Evolutionary conservation across 2,329 filamentous ascomycete genomes (phyloP), one percentile per base, ranked within the genome.

Genomic region (Exophiala bonariae): DNA sequence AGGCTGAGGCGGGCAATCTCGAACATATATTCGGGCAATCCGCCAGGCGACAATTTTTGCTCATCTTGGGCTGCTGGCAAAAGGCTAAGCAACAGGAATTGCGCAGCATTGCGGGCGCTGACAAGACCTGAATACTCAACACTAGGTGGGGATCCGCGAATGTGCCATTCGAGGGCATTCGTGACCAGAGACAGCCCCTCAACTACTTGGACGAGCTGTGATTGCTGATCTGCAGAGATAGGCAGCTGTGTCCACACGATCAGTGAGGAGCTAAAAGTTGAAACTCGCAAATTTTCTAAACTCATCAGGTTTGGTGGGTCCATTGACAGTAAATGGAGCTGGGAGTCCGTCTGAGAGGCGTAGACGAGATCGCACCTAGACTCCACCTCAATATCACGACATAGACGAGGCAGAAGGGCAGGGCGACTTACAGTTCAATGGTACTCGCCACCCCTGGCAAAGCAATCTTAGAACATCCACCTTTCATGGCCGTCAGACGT

Each of bases 41-140:
- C 16, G 16, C 16, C 22, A 2, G 22, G 30, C 1, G 13, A 28
- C 13, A 22, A 40, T 4, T 6, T 11, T 28, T 11, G 16, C 22
- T 26, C 37, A 10, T 17, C 7, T 4, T 23, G 18, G 10, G n/a
- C 18, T 7, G 23, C 37, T 28, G 37, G 37, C 3, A 30, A 7
- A 28, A 40, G 37, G 37, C 20, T 40, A 10, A 40, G 37, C 22
- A 40, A 14, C 8, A 40, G 37, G 17, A 23, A 40, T 17, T 40
- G 37, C 7, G 37, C 37, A 4, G 23, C 37, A 17, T 40, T 40
- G 22, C 37, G 37, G 22, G 37, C 37, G 22, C 18, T 40, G 37
- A 40, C 22, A 10, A 40, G 22, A 5, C 26, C 37, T 22, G 37
- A 22, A 14, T 23, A 40, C 13, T 28, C 19, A 11, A 28, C 26